Evolutionary conservation across 345 rosid genomes (phyloP).

Genomic region (Eucalyptus curtisii): DNA sequence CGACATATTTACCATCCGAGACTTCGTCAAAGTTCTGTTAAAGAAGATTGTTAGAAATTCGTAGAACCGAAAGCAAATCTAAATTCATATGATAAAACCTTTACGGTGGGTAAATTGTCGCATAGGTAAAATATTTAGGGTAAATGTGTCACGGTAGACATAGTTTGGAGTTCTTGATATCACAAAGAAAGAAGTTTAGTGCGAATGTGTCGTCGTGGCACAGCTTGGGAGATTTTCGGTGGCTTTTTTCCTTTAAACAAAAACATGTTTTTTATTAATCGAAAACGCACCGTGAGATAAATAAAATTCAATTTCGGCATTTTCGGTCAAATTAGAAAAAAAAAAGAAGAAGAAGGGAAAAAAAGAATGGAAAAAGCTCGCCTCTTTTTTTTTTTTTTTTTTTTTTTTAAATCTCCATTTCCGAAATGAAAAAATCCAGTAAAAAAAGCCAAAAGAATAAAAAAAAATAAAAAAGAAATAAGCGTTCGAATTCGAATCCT

Average conservation of each 20-base stretch:
- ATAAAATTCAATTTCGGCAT: not conserved
- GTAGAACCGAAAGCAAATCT: rapidly evolving
- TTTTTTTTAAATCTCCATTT: not conserved
- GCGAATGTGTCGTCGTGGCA: rapidly evolving
- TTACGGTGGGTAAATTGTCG: not conserved
- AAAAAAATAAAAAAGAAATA: not conserved
- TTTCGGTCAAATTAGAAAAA: not conserved
- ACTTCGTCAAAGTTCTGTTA: no score
- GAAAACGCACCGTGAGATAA: not conserved
- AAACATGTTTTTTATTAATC: no score
- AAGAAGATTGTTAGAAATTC: not conserved
- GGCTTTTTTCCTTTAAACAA: no score
- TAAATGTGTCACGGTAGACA: rapidly evolving
- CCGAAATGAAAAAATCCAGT: not conserved
- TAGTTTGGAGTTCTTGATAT: no score
- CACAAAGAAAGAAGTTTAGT: rapidly evolving
- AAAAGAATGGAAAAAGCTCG: not conserved
- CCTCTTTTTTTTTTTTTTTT: not conserved
- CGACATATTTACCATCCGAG: rapidly evolving
- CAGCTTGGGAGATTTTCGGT: no score
- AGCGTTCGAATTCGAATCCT: not conserved
- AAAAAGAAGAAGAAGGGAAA: not conserved
- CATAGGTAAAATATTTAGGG: no score
- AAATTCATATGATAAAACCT: not conserved
- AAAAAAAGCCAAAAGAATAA: not conserved